Conservation (phyloP, 177 flowering plant species). For the Vitis hybrid region DNA sequence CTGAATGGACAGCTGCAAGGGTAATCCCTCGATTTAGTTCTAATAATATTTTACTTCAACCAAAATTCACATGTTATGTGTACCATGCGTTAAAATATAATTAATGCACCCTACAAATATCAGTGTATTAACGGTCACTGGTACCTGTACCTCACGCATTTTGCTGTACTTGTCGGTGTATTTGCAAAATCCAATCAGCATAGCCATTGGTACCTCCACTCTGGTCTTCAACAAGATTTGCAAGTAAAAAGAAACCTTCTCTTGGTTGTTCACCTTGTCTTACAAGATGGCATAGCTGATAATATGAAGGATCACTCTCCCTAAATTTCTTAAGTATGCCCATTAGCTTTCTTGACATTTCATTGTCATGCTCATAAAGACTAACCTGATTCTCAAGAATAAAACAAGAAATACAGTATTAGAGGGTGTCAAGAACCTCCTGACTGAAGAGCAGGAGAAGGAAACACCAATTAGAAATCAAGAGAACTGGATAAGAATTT, state of each 20-base stretch:
- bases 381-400: conserved; percentile 40
- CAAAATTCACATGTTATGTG: too few species aligned
- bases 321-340: conserved; percentile 53
- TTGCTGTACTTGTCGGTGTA: conserved; percentile 86
- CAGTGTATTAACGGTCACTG: background rate
- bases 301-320: conserved; percentile 63
- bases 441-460: background rate
- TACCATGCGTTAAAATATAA: background rate
- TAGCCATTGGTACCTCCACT: conserved; percentile 70
- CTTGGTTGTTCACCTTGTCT: conserved; percentile 96
- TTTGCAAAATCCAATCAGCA: conserved; percentile 78
- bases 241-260: conserved; percentile 77
- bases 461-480: too few species aligned
- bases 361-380: conserved; percentile 58
- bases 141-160: conserved; percentile 51
- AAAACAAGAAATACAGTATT: conserved; percentile 11
- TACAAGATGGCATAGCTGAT: conserved; percentile 76
- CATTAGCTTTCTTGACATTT: conserved; percentile 69
- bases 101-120: background rate
- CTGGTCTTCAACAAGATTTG: conserved; percentile 85
- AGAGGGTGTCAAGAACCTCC: background rate
- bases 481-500: background rate
- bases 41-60: background rate
- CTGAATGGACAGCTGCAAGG: background rate
- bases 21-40: background rate